Evolutionary conservation across 2,329 filamentous ascomycete species (phyloP).

Genomic region (Penicillium decumbens): DNA sequence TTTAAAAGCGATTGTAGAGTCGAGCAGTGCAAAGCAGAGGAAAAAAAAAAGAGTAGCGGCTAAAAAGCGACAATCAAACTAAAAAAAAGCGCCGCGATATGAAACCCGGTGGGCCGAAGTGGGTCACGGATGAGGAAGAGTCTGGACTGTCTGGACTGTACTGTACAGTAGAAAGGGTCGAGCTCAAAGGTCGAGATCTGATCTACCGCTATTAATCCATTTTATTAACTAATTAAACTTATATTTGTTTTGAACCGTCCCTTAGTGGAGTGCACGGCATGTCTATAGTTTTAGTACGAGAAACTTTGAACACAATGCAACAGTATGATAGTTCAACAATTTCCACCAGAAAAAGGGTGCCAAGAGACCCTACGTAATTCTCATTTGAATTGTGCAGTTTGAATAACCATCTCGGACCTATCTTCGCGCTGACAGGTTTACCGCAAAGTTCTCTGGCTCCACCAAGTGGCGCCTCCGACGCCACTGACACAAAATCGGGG

Average conservation of each 20-base stretch:
- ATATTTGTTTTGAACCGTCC: neutral
- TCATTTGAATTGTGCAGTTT: neutral
- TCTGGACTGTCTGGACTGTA: neutral
- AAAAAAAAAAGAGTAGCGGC: neutral
- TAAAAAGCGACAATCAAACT: neutral
- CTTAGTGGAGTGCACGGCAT: no score
- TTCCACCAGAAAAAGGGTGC: neutral
- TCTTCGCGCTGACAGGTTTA: neutral
- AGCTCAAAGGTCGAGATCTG: neutral
- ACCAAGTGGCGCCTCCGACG: neutral
- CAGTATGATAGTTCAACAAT: neutral
- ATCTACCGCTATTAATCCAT: neutral
- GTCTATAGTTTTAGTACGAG: no score
- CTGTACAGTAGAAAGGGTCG: neutral
- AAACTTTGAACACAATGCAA: no score
- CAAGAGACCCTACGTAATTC: neutral
- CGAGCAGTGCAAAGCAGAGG: neutral
- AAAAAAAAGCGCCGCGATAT: neutral
- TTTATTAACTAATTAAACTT: no score
- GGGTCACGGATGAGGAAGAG: slow-evolving; percentile 1
- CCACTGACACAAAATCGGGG: neutral
- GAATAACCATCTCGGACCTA: no score
- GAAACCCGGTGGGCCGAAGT: slow-evolving; percentile 16
- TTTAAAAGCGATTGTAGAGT: neutral
- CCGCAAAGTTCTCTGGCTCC: neutral